Base-by-base conservation (phyloP, 306 rosid species). In the Herpetospermum pedunculosum region DNA sequence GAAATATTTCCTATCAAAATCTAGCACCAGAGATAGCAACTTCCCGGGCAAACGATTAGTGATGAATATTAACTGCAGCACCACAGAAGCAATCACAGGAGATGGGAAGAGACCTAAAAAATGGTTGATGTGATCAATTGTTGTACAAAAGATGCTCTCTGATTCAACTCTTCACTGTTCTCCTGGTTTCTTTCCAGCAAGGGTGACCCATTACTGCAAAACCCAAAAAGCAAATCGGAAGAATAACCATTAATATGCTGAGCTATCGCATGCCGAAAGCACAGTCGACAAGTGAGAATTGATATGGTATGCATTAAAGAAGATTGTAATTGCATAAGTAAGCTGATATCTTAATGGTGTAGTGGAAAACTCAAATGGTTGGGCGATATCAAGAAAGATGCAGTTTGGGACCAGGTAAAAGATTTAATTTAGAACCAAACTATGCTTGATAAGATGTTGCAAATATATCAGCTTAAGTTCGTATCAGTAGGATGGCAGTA, bases 61-160 rank as follows among this genome's bases (percentile, higher is more conserved):
- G 72, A 41, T 10, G 71, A 64, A 19, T 64, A 38, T 37, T 23
- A 64, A 67, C 71, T 64, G 71, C 71, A 64, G 9, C 29, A 19
- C 8, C 48, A 60, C 30, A 11, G 30, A 19, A 64, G 49, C 46
- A 57, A 74, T 41, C 29, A 25, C 29, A 2, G 43, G 47, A 19
- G 18, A 57, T 54, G 52, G 29, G 11, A 43, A 23, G 68, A 53
- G 48, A 74, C 83, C 67, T 68, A 79, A 68, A 89, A 84, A 52
- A 95, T 85, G 76, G 90, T 91, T 52, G 99, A 95, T 55, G 70
- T 60, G 16, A 85, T 65, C 85, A 95, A 68, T 70, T 83, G 78
- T 70, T 88, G 96, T 82, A 81, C 92, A 46, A 91, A 95, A 43
- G 79, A 75, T 14, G 92, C 96, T 78, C 81, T 88, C 76, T 78